phyloP scores from a whole-genome alignment of 2,329 filamentous ascomycete species.

The Arthrobotrys pseudoclavata region DNA sequence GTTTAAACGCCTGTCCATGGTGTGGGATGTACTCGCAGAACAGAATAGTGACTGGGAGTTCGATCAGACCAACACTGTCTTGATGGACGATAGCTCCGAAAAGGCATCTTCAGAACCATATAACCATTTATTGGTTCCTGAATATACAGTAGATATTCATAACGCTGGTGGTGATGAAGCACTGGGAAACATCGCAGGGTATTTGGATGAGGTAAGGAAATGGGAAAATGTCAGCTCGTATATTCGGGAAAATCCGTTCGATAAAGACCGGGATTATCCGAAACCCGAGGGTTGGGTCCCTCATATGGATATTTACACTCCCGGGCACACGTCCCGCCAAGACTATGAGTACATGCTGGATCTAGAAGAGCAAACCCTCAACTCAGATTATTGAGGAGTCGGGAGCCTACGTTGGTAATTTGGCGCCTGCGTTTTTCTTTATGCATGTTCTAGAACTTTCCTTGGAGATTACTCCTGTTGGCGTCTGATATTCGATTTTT shows the following conservation, averaged over 20 bases:
- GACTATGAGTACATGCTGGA: background rate
- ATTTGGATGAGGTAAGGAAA: constrained; percentile 70
- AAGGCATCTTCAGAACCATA: constrained; percentile 87
- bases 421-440: background rate
- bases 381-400: too few relatives aligned
- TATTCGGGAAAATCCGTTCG: constrained; percentile 50
- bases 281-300: constrained; percentile 24
- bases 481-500: background rate
- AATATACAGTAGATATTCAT: constrained; percentile 74
- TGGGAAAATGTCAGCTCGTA: constrained; percentile 69
- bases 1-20: constrained; percentile 83
- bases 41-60: constrained; percentile 65
- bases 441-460: background rate
- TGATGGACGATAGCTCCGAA: constrained; percentile 85
- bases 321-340: background rate
- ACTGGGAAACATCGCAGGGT: constrained; percentile 70
- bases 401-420: background rate
- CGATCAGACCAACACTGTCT: constrained; percentile 83
- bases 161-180: constrained; percentile 67
- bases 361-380: too few relatives aligned
- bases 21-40: constrained; percentile 74
- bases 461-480: background rate
- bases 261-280: constrained; percentile 18
- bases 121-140: constrained; percentile 84
- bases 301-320: constrained; percentile 11